Evolutionary conservation across 2,329 filamentous ascomycete species (phyloP).

Genomic region (Colletotrichum sp.): DNA sequence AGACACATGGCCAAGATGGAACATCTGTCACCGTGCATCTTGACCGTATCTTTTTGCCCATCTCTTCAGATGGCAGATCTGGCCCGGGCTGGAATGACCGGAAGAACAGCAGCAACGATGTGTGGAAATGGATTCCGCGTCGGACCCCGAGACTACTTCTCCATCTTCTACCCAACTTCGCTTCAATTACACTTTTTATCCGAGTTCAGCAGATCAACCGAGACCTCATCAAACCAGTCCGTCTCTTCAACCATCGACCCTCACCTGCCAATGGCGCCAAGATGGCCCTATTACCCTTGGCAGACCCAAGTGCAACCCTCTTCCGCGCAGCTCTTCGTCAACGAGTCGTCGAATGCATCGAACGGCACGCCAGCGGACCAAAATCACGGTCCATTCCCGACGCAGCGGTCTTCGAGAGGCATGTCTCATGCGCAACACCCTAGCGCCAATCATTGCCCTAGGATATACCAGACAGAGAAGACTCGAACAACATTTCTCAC

Average conservation of each 20-base stretch:
- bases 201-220: not conserved
- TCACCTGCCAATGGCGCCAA: constrained; percentile 4
- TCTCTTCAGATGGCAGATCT: not conserved
- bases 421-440: not conserved
- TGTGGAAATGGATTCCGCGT: not conserved
- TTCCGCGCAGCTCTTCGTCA: not conserved
- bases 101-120: not conserved
- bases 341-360: constrained; percentile 2
- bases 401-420: not conserved
- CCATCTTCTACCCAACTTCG: not conserved
- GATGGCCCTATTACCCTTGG: constrained; percentile 4
- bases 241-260: not conserved
- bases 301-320: not conserved
- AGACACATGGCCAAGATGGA: not conserved
- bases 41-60: not conserved
- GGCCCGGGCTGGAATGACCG: not conserved
- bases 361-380: not conserved
- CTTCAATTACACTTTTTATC: not conserved
- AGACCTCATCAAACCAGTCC: not conserved
- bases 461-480: not conserved
- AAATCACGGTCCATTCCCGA: not conserved
- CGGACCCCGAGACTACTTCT: not conserved
- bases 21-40: not conserved
- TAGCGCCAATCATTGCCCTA: not conserved
- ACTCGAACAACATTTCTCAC: not conserved